These are phyloP conservation scores for Penicillium sumatraense DNA, from an alignment of 2,329 filamentous ascomycete genomes.

Conservation along the genomic window DNA sequence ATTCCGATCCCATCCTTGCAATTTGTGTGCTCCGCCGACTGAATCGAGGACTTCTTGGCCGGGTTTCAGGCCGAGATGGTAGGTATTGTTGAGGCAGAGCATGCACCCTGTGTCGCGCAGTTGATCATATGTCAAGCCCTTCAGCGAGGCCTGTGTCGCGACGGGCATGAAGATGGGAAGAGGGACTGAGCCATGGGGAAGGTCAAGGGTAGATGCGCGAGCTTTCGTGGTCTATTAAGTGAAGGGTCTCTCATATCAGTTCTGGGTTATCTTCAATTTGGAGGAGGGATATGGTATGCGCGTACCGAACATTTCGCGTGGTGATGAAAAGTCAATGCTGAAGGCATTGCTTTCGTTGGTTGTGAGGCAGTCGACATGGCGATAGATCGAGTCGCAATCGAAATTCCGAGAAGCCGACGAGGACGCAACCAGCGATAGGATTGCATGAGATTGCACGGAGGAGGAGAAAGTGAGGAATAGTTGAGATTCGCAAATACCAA, in stretches of 20 bases:
- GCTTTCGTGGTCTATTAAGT: constrained; percentile 81
- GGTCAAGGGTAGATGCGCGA: constrained; percentile 80
- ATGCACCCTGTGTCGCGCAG: constrained; percentile 87
- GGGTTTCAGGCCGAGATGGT: constrained; percentile 92
- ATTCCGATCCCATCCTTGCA: constrained; percentile 95
- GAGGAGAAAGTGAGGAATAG: too few relatives aligned
- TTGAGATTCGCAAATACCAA: neutral
- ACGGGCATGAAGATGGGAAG: constrained; percentile 98
- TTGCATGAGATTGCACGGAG: constrained; percentile 26
- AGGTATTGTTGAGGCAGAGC: constrained; percentile 96
- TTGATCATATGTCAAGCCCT: constrained; percentile 91
- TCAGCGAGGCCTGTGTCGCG: constrained; percentile 92
- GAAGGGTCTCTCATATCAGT: constrained; percentile 14
- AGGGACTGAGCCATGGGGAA: constrained; percentile 89
- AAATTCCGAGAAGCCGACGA: constrained; percentile 7
- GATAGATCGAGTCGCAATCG: neutral
- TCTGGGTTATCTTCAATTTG: too few relatives aligned
- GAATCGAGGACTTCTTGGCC: constrained; percentile 86
- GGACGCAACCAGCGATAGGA: constrained; percentile 13
- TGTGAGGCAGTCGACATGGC: constrained; percentile 35
- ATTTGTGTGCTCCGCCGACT: constrained; percentile 87
- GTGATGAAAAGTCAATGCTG: constrained; percentile 79
- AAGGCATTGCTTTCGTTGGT: constrained; percentile 43
- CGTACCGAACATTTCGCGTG: constrained; percentile 79
- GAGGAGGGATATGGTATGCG: too few relatives aligned